Evolutionary conservation across 441 rosid genomes (phyloP).

Genomic region (Corymbia calophylla): DNA sequence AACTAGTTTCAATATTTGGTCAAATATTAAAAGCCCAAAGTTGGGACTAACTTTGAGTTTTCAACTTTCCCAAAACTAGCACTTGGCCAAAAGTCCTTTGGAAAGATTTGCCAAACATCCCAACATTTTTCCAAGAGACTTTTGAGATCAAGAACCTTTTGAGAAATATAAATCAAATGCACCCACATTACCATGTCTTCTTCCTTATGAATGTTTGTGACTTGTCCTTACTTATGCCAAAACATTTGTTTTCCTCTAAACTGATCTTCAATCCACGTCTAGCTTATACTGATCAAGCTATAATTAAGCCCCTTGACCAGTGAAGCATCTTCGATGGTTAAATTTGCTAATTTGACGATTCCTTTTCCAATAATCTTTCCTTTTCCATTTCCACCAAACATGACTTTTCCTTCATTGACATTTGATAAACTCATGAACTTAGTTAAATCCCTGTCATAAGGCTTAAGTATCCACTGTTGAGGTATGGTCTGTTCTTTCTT

Average conservation of each 20-base stretch:
- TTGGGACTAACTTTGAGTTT: no score
- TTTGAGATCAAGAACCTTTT: no score
- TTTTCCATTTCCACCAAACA: background rate
- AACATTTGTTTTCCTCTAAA: background rate
- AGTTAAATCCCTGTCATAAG: no score
- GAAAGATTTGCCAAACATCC: no score
- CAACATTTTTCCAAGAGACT: no score
- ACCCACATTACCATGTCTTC: background rate
- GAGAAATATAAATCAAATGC: no score
- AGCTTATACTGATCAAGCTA: background rate
- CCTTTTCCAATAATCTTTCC: background rate
- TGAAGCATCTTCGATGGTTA: background rate
- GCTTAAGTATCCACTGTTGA: background rate
- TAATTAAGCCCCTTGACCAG: background rate
- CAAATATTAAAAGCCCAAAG: no score
- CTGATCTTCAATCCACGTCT: background rate
- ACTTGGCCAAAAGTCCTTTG: no score
- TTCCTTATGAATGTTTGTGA: background rate
- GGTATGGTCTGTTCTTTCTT: background rate
- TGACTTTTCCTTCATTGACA: background rate
- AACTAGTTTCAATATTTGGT: no score
- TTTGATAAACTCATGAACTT: background rate
- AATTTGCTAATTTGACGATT: background rate
- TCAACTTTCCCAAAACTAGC: no score
- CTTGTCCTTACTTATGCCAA: background rate